Base-by-base conservation (phyloP, 257 asterid species). In the Hygrophila difformis region DNA sequence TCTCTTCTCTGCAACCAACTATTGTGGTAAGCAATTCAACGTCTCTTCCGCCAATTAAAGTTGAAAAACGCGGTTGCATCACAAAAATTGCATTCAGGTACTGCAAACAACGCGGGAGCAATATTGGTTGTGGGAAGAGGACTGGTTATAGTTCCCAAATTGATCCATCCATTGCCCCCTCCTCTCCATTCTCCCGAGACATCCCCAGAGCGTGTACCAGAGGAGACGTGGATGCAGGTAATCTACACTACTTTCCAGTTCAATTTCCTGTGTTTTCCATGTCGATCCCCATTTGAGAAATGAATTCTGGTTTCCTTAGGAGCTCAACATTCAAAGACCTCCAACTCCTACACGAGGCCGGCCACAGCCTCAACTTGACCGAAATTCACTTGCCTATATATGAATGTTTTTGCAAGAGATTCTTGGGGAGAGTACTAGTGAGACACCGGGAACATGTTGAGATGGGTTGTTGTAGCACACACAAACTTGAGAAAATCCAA, bases 141-240 rank as follows among this genome's bases (percentile, higher is more conserved):
- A 48, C 70, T 91, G 54, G 94, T 91, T 12, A 74, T 91, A 28
- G 91, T 91, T 57, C 99, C 97, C 0, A 91, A 91, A 64, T 44
- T 91, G 69, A 91, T 91, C 65, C 99, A 91, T 75, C 97, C 99
- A 1, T 56, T 91, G 66, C 99, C 99, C 44, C 99, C 99, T 15
- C 95, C 99, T 49, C 50, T 91, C 61, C 89, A 66, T 24, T 86
- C 99, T 53, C 99, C 99, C 0, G 99, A 82, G 75, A 72, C 88
- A 9, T 91, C 99, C 44, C 99, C 99, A 11, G 99, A 91, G 65
- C 95, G 85, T 11, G 66, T 69, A 24, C 66, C 60, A 0, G 85
- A 82, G 6, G 93, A 91, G 72, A 76, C 82, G 18, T 86, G 99
- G 99, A 91, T 86, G 99, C 99, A 91, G 97, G 99, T 91, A 76